These are phyloP conservation scores for Fusarium succisae DNA, from an alignment of 2,329 filamentous ascomycete genomes.

Conservation along the genomic window DNA sequence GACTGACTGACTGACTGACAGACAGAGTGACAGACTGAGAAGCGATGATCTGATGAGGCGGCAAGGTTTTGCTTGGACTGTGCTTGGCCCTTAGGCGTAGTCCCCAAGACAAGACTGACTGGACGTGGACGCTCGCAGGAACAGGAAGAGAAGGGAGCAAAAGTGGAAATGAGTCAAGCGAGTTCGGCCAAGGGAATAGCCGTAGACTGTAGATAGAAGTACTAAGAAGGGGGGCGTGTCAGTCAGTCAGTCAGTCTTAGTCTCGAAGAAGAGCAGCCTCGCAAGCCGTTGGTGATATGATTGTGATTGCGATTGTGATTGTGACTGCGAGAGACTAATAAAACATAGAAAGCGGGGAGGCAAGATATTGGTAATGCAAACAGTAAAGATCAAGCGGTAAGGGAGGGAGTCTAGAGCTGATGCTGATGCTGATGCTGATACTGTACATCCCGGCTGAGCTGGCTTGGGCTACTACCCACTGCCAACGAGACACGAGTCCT, in stretches of 20 bases:
- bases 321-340: not conserved
- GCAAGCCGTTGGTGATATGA: not conserved
- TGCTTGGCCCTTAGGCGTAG: constrained; percentile 8
- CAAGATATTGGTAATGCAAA: not conserved
- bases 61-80: constrained; percentile 31
- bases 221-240: constrained; percentile 1
- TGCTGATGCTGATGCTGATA: not conserved
- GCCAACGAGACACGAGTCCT: not conserved
- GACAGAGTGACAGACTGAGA: not conserved
- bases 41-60: constrained; percentile 19
- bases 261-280: not conserved
- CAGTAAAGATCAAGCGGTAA: not conserved
- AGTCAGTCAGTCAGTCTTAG: not conserved
- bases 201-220: not conserved
- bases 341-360: not conserved
- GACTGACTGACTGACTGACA: too few species aligned
- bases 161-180: constrained; percentile 25
- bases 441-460: not conserved
- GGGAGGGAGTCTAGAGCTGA: not conserved
- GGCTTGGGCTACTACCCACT: not conserved
- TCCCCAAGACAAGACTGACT: not conserved
- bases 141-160: not conserved
- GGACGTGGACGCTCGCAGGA: not conserved
- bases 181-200: constrained; percentile 1
- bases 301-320: not conserved